Conservation (phyloP, 352 stramenopile species). For the Phytophthora tentaculata region DNA sequence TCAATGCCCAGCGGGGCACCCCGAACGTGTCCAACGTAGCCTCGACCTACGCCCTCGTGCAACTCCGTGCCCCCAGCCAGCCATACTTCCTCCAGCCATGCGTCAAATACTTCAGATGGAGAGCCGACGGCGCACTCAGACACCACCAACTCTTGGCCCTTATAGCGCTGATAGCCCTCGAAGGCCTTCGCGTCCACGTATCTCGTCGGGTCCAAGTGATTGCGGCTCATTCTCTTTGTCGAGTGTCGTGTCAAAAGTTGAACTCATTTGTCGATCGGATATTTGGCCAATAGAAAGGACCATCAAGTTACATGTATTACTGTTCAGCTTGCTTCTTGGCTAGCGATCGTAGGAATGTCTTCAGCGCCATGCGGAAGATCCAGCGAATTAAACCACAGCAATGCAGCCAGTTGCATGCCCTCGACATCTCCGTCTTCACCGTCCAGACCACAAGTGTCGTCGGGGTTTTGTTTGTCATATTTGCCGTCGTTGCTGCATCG, state of each 20-base stretch:
- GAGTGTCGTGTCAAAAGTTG: not conserved
- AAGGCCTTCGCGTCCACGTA: slow-evolving; percentile 50
- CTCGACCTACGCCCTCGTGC: slow-evolving; percentile 53
- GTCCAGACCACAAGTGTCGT: slow-evolving; percentile 57
- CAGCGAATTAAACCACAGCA: slow-evolving; percentile 45
- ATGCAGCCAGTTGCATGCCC: slow-evolving; percentile 27
- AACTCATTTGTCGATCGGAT: slow-evolving; percentile 18
- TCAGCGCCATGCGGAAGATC: slow-evolving; percentile 39
- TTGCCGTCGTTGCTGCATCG: slow-evolving; percentile 15
- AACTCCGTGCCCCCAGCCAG: slow-evolving; percentile 40
- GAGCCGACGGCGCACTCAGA: slow-evolving; percentile 56
- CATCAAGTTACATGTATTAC: not conserved
- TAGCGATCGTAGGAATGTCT: slow-evolving; percentile 34
- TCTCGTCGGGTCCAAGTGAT: slow-evolving; percentile 36
- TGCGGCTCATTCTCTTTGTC: slow-evolving; percentile 25
- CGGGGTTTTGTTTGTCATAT: slow-evolving; percentile 1
- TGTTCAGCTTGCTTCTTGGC: slow-evolving; percentile 18
- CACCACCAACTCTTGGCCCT: slow-evolving; percentile 68
- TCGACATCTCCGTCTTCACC: slow-evolving; percentile 37
- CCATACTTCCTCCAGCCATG: slow-evolving; percentile 69
- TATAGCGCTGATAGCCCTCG: slow-evolving; percentile 50
- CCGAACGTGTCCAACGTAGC: slow-evolving; percentile 62
- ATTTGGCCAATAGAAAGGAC: slow-evolving; percentile 34
- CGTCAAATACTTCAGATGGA: slow-evolving; percentile 65
- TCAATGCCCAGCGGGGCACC: slow-evolving; percentile 53